Evolutionary conservation across 2,329 filamentous ascomycete genomes (phyloP).

Genomic region (Beauveria sp.): DNA sequence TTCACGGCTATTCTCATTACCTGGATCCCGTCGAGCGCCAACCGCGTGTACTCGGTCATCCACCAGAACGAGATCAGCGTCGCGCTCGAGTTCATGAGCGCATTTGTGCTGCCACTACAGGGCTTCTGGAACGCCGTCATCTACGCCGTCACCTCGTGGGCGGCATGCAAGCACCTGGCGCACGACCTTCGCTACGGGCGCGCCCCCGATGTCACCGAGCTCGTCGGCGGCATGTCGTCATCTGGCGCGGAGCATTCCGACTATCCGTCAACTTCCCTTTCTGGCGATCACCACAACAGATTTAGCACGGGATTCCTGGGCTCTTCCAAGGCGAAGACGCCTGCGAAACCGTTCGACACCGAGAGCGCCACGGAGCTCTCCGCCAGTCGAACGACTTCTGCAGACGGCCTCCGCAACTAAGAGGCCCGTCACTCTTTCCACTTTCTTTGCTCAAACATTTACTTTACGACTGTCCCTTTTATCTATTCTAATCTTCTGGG

Average conservation of each 20-base stretch:
- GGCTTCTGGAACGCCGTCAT: conserved; percentile 81
- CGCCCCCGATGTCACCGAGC: conserved; percentile 26
- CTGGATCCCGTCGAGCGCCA: conserved; percentile 71
- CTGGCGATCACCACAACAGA: background rate
- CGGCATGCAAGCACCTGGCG: conserved; percentile 47
- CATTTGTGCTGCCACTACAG: conserved; percentile 70
- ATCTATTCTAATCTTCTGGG: background rate
- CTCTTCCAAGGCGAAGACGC: conserved; percentile 13
- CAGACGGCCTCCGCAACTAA: conserved; percentile 19
- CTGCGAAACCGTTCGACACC: conserved; percentile 31
- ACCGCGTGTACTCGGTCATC: conserved; percentile 64
- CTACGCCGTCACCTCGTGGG: conserved; percentile 63
- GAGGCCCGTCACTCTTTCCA: background rate
- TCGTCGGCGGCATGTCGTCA: conserved; percentile 20
- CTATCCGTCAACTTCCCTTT: background rate
- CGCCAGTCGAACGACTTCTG: conserved; percentile 28
- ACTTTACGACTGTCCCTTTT: background rate
- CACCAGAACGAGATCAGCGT: conserved; percentile 45
- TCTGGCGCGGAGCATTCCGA: background rate
- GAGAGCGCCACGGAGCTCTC: conserved; percentile 47
- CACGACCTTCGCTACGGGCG: conserved; percentile 26
- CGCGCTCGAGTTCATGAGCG: conserved; percentile 60
- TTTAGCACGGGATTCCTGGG: conserved; percentile 14
- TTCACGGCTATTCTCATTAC: conserved; percentile 65
- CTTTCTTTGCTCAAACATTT: background rate